Conservation (phyloP, 345 rosid genomes). For the Rhodamnia argentea region DNA sequence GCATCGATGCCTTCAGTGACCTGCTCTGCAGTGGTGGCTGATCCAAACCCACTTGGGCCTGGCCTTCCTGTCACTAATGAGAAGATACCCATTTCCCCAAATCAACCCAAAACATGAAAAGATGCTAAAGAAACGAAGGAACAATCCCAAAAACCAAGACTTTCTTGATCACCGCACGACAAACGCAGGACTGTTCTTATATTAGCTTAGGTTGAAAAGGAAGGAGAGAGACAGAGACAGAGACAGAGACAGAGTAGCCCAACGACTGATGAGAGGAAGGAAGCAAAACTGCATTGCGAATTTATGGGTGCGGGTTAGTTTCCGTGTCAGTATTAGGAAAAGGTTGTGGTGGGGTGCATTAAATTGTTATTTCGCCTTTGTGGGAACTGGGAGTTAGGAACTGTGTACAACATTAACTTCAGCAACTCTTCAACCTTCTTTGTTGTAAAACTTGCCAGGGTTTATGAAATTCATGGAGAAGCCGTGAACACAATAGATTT, state of each 20-base stretch:
- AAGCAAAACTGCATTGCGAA: neutral
- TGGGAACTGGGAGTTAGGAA: neutral
- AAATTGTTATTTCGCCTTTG: neutral
- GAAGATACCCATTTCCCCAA: constrained; percentile 28
- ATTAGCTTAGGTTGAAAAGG: neutral
- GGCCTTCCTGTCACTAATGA: constrained; percentile 51
- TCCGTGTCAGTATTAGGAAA: neutral
- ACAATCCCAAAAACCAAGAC: neutral
- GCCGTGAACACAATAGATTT: neutral
- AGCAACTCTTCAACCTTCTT: neutral
- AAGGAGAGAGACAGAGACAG: neutral
- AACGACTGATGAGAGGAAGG: neutral
- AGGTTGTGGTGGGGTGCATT: neutral
- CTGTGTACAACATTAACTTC: neutral
- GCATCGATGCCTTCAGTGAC: constrained; percentile 70
- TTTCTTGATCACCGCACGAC: neutral
- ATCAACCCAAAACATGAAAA: neutral
- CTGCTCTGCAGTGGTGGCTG: constrained; percentile 73
- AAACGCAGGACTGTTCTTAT: neutral
- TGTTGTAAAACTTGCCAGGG: neutral
- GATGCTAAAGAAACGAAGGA: neutral
- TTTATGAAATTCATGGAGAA: neutral
- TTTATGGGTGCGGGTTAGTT: neutral
- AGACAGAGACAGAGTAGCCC: neutral
- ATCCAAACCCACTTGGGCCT: constrained; percentile 88